Conservation (phyloP, 768 basidiomycete species). For the Lactarius deliciosus region DNA sequence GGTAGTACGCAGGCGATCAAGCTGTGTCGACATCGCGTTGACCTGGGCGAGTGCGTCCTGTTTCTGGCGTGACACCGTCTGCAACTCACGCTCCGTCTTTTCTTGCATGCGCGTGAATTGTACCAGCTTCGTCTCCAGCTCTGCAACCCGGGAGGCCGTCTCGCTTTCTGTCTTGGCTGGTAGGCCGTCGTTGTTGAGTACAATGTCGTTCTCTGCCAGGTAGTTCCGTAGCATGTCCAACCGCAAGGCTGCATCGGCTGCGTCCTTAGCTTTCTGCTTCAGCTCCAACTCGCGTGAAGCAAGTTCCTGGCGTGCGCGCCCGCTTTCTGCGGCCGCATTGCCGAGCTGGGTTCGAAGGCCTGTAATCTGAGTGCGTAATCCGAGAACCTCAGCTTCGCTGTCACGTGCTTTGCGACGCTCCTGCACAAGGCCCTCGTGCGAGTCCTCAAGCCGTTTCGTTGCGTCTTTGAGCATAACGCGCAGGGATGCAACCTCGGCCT, state of each 20-base stretch:
- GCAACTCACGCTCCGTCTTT: slow-evolving; percentile 72
- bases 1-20: slow-evolving; percentile 62
- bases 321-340: slow-evolving; percentile 64
- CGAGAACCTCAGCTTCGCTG: slow-evolving; percentile 60
- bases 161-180: slow-evolving; percentile 43
- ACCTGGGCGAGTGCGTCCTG: slow-evolving; percentile 75
- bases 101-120: slow-evolving; percentile 74
- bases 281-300: slow-evolving; percentile 63
- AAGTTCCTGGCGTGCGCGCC: slow-evolving; percentile 67
- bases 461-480: slow-evolving; percentile 80
- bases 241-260: slow-evolving; percentile 69
- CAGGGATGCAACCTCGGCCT: slow-evolving; percentile 72
- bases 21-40: slow-evolving; percentile 58
- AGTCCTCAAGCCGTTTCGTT: slow-evolving; percentile 66
- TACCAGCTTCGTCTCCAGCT: slow-evolving; percentile 75
- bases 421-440: slow-evolving; percentile 60
- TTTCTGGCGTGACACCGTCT: slow-evolving; percentile 60
- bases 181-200: slow-evolving; percentile 69
- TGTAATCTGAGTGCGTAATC: slow-evolving; percentile 69
- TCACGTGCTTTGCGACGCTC: slow-evolving; percentile 67
- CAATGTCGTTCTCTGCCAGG: slow-evolving; percentile 84
- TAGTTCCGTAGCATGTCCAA: slow-evolving; percentile 80
- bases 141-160: slow-evolving; percentile 51
- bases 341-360: slow-evolving; percentile 74
- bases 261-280: slow-evolving; percentile 60